Percentiles rank a stretch among this genome's conserved stretches.
Evolutionary conservation across 108 stramenopile species (phyloP).

Genomic region (Nannochloropsis gaditana): DNA sequence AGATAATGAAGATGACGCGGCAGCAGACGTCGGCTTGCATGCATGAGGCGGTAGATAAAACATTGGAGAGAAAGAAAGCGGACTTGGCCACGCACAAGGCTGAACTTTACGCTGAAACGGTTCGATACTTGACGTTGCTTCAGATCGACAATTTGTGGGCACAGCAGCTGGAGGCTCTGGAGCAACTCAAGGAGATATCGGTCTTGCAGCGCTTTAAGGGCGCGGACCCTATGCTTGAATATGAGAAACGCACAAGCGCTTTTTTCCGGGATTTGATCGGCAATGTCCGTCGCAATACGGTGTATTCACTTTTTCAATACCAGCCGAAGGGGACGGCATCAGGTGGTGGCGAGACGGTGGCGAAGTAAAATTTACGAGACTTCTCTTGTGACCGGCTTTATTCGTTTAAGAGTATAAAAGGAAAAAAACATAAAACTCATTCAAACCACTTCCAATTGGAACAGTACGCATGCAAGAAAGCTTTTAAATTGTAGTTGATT

Average conservation of each 20-base stretch:
- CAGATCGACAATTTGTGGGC: conserved; percentile 47
- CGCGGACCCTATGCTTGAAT: conserved; percentile 41
- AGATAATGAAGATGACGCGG: conserved; percentile 1
- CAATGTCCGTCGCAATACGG: conserved; percentile 49
- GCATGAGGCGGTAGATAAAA: conserved; percentile 22
- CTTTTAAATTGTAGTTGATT: too few relatives aligned
- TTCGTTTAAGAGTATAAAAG: too few relatives aligned
- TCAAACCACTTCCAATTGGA: too few relatives aligned
- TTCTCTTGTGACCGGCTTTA: too few relatives aligned
- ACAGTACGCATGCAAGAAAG: too few relatives aligned
- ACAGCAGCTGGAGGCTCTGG: conserved; percentile 40
- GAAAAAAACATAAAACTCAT: too few relatives aligned
- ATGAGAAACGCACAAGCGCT: conserved; percentile 25
- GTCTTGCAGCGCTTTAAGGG: conserved; percentile 42
- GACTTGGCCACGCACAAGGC: background rate
- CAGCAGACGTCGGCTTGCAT: conserved; percentile 7
- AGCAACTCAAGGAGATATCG: conserved; percentile 45
- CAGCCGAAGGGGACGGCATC: conserved; percentile 29
- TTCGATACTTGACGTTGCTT: conserved; percentile 35
- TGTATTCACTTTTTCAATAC: conserved; percentile 51
- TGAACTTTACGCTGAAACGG: conserved; percentile 32
- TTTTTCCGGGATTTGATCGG: conserved; percentile 47
- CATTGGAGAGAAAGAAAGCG: conserved; percentile 21
- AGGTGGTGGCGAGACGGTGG: background rate
- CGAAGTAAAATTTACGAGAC: background rate